A percentile compares a stretch with the other conserved stretches of the same genome.
Evolutionary conservation across 768 basidiomycete genomes (phyloP).

Genomic region (Phallus indusiatus): DNA sequence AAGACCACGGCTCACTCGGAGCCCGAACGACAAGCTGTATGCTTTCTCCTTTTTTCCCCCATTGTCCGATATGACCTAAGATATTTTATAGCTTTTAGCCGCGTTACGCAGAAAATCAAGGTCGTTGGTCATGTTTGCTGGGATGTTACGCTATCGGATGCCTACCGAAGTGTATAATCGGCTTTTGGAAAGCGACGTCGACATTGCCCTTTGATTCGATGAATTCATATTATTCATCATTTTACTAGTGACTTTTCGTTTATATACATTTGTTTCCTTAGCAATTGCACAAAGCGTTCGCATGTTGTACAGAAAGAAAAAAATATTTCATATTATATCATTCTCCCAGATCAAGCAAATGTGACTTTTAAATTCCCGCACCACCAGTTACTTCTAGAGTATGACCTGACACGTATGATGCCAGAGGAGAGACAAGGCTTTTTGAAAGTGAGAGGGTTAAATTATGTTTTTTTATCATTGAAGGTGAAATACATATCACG

Average conservation of each 20-base stretch:
- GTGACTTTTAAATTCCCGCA: constrained; percentile 46
- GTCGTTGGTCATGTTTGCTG: constrained; percentile 81
- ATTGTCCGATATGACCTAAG: constrained; percentile 12
- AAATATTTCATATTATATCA: too few species aligned
- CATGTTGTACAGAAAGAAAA: too few species aligned
- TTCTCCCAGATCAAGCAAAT: too few species aligned
- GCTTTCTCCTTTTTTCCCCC: constrained; percentile 20
- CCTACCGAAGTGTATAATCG: constrained; percentile 86
- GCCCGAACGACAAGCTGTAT: constrained; percentile 65
- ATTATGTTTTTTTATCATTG: background rate
- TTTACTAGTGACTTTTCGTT: constrained; percentile 1
- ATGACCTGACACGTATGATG: constrained; percentile 74
- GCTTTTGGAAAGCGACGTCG: constrained; percentile 75
- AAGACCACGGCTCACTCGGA: constrained; percentile 69
- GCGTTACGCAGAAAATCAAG: constrained; percentile 71
- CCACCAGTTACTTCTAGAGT: constrained; percentile 82
- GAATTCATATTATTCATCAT: too few species aligned
- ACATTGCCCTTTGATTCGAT: constrained; percentile 72
- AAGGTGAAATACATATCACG: constrained; percentile 20
- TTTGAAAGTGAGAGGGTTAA: background rate
- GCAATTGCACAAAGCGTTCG: too few species aligned
- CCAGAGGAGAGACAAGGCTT: constrained; percentile 70
- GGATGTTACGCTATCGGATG: constrained; percentile 82
- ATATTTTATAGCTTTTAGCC: constrained; percentile 42
- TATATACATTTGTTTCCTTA: too few species aligned